Evolutionary conservation across 495 filamentous ascomycete species (phyloP), one percentile per base, ranked within the genome.

Genomic region (Podospora conica): DNA sequence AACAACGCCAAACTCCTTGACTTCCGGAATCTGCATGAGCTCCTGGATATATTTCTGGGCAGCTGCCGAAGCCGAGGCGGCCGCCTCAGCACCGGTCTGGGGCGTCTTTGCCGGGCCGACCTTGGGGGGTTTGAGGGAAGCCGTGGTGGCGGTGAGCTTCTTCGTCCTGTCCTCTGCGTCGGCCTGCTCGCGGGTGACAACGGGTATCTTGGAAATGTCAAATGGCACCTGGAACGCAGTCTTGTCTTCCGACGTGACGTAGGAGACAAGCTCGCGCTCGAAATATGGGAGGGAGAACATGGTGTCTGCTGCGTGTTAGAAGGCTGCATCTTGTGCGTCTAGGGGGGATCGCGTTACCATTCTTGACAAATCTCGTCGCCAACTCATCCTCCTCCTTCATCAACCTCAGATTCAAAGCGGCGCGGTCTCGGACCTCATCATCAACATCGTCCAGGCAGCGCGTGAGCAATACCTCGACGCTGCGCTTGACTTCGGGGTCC

Each of bases 251-350:
- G 93, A 92, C 8, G 92, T 97, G 71, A 98, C 94, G 75, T 98
- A 98, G 88, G 96, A 91, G 73, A 97, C 92, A 22, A 98, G 88
- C 71, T 98, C 94, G 70, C 97, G 94, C 79, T 98, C 95, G 60
- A 98, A 96, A 31, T 90, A 91, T 23, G 93, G 90, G n/a, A 98
- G 85, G 53, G 93, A 96, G 73, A 91, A 98, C 85, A 96, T 95
- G 63, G 83, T 87, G 72, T 91, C 88, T 88, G 73, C 40, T 53
- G 1, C 48, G 29, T 7, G 65, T 79, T 67, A 78, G 75, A 48
- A 3, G 76, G 81, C 61, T 80, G 77, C 80, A 69, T 0, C 23
- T 22, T 4, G n/a, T 27, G 9, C 21, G 48, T 12, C 54, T 67
- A 22, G 18, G 55, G 58, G 12, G 4, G 25, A 65, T 11, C 1